Evolutionary conservation across 768 basidiomycete species (phyloP).

Genomic region (Postia placenta): DNA sequence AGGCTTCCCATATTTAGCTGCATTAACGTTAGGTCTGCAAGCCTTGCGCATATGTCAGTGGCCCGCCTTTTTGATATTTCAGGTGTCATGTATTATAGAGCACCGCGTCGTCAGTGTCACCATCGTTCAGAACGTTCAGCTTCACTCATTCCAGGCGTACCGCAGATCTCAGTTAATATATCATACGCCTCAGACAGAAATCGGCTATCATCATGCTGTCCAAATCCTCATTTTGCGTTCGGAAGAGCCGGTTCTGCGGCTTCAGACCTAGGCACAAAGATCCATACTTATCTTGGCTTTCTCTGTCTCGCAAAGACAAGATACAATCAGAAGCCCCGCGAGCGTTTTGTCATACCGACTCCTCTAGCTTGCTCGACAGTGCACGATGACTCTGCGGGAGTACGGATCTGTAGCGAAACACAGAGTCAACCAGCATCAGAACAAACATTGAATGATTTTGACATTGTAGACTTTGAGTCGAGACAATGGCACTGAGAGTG

Average conservation of each 20-base stretch:
- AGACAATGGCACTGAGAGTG: no score
- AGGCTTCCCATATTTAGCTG: slow-evolving; percentile 89
- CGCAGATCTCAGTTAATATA: slow-evolving; percentile 95
- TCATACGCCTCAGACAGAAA: slow-evolving; percentile 87
- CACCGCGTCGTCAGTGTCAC: not conserved
- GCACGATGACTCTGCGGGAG: no score
- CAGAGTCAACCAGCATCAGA: no score
- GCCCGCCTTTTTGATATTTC: slow-evolving; percentile 90
- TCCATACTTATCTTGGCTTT: no score
- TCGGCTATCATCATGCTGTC: slow-evolving; percentile 98
- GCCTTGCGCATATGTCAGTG: not conserved
- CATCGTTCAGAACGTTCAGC: no score
- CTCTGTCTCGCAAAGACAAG: no score
- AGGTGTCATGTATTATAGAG: slow-evolving; percentile 79
- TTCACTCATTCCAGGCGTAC: slow-evolving; percentile 72
- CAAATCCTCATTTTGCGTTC: slow-evolving; percentile 79
- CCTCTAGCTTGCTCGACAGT: no score
- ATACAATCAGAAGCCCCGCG: no score
- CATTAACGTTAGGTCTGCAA: not conserved
- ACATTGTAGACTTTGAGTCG: no score
- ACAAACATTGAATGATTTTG: no score
- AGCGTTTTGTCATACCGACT: no score
- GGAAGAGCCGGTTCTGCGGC: slow-evolving; percentile 96
- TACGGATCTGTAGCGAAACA: no score
- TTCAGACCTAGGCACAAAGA: slow-evolving; percentile 73